These are phyloP conservation scores for Colletotrichum paranaense DNA, from an alignment of 2,329 filamentous ascomycete genomes.

Conservation along the genomic window DNA sequence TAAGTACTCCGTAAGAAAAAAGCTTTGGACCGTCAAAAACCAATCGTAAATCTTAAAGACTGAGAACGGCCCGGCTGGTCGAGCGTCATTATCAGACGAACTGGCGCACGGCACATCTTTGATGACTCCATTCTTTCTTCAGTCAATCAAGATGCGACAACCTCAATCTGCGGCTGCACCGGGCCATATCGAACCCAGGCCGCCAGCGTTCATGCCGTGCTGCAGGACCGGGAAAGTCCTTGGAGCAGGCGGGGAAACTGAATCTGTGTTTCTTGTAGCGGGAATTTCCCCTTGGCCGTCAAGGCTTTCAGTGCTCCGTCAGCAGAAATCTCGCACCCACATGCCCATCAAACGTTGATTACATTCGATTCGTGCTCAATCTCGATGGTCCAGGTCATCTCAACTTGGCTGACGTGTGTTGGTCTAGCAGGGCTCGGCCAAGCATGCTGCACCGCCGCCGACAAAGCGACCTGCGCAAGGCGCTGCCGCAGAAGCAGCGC, in stretches of 20 bases:
- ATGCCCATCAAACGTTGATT: conserved; percentile 18
- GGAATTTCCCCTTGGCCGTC: conserved; percentile 5
- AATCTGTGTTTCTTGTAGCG: conserved; percentile 19
- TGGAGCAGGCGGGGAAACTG: conserved; percentile 14
- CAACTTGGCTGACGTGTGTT: neutral
- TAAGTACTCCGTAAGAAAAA: neutral
- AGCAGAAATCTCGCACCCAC: conserved; percentile 11
- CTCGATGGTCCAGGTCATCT: neutral
- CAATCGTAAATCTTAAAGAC: conserved; percentile 25
- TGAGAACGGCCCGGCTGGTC: conserved; percentile 19
- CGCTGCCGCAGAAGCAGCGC: neutral
- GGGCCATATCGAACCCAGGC: conserved; percentile 10
- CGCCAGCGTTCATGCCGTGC: conserved; percentile 11
- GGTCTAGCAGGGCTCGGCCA: neutral
- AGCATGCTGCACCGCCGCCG: neutral
- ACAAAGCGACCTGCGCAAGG: neutral
- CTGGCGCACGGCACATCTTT: conserved; percentile 11
- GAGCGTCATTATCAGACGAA: conserved; percentile 30
- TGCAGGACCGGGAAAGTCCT: conserved; percentile 1
- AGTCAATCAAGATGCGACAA: conserved; percentile 31
- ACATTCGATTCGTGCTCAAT: conserved; percentile 2
- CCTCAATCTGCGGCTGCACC: conserved; percentile 30
- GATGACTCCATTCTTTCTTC: conserved; percentile 7
- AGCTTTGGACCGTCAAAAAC: conserved; percentile 11
- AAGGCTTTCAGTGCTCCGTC: conserved; percentile 8